These are phyloP conservation scores for Marvania coccoides DNA, from an alignment of 139 green algal genomes.

Conservation along the genomic window DNA sequence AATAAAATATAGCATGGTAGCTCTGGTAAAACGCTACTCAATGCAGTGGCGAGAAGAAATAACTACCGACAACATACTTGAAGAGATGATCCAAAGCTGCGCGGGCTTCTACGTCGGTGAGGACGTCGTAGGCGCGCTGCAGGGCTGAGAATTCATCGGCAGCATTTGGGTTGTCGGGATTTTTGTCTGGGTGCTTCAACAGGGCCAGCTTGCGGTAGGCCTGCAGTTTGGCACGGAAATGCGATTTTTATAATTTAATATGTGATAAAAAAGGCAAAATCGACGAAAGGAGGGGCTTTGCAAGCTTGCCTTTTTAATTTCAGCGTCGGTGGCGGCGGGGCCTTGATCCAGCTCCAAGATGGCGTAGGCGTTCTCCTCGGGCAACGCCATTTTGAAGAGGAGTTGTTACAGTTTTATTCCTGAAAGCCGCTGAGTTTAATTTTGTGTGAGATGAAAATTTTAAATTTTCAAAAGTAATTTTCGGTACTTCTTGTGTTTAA, in stretches of 20 bases:
- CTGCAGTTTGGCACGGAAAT: too few species aligned
- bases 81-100: slow-evolving; percentile 62
- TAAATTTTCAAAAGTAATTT: too few species aligned
- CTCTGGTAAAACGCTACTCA: not conserved
- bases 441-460: too few species aligned
- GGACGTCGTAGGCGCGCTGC: slow-evolving; percentile 77
- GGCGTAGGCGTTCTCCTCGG: slow-evolving; percentile 46
- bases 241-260: not conserved
- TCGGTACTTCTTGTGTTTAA: too few species aligned
- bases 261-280: not conserved
- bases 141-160: slow-evolving; percentile 70
- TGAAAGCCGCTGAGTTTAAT: too few species aligned
- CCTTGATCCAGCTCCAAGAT: slow-evolving; percentile 47
- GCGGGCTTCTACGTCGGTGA: slow-evolving; percentile 56
- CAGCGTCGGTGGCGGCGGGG: slow-evolving; percentile 33
- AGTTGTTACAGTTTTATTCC: too few species aligned
- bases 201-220: slow-evolving; percentile 64
- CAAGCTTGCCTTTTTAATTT: slow-evolving; percentile 54
- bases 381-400: too few species aligned
- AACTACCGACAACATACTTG: slow-evolving; percentile 38
- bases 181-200: slow-evolving; percentile 77
- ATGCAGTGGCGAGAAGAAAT: not conserved
- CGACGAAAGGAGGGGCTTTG: not conserved
- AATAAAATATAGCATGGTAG: not conserved
- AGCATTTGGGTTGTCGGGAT: slow-evolving; percentile 39